phyloP scores from a whole-genome alignment of 257 asterid species.

The Solanum rostratum region DNA sequence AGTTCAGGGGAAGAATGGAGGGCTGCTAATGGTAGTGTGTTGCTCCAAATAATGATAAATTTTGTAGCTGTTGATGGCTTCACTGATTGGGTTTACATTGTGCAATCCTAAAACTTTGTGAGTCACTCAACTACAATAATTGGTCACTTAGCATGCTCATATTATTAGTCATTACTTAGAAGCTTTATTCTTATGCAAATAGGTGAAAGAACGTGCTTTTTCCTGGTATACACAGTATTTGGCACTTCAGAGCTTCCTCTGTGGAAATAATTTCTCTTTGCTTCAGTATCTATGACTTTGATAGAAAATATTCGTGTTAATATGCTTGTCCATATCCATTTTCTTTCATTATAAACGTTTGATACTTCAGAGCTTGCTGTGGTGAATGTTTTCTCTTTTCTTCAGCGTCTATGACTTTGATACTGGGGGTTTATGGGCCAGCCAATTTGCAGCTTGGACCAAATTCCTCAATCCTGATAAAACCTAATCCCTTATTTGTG shows the following conservation, averaged over 20 bases:
- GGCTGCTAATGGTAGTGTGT: not conserved
- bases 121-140: not conserved
- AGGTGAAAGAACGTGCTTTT: not conserved
- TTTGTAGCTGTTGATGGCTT: not conserved
- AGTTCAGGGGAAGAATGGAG: not conserved
- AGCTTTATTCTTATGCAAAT: not conserved
- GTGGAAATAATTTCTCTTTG: not conserved
- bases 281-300: not conserved
- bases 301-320: not conserved
- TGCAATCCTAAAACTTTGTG: not conserved
- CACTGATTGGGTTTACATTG: not conserved
- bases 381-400: conserved; percentile 7
- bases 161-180: not conserved
- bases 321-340: not conserved
- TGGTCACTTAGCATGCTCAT: not conserved
- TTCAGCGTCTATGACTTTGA: conserved; percentile 47
- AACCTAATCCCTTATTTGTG: conserved; percentile 52
- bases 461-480: conserved; percentile 56
- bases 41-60: not conserved
- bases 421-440: conserved; percentile 57
- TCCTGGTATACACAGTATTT: not conserved
- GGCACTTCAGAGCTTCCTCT: not conserved
- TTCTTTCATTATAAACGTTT: not conserved
- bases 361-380: not conserved
- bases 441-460: conserved; percentile 62